Evolutionary conservation across 2,329 filamentous ascomycete genomes (phyloP).

Genomic region (Hypoxylon sp.): DNA sequence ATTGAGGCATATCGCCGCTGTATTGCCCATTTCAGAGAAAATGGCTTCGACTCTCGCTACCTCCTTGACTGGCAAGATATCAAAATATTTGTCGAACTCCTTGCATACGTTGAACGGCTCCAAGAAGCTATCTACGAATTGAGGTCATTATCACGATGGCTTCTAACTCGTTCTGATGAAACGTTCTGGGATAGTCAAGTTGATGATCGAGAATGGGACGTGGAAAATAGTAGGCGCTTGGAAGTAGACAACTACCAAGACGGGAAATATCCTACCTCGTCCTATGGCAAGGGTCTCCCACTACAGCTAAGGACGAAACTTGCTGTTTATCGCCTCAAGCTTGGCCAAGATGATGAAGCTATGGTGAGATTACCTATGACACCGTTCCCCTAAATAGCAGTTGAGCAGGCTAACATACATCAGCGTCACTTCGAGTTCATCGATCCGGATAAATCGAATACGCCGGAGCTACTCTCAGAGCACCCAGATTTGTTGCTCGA

Average conservation of each 20-base stretch:
- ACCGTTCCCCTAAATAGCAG: constrained; percentile 36
- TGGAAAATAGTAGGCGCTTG: constrained; percentile 76
- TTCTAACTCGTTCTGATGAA: constrained; percentile 82
- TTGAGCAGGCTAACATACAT: constrained; percentile 40
- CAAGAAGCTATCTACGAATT: constrained; percentile 77
- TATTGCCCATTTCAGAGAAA: constrained; percentile 60
- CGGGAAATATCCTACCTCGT: constrained; percentile 65
- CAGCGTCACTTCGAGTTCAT: constrained; percentile 79
- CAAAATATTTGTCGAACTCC: constrained; percentile 87
- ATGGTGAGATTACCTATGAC: constrained; percentile 67
- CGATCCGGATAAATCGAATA: constrained; percentile 71
- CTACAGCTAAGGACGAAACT: constrained; percentile 87
- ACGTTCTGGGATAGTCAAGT: constrained; percentile 80
- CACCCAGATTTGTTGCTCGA: constrained; percentile 87
- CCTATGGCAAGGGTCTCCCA: constrained; percentile 82
- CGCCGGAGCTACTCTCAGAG: constrained; percentile 69
- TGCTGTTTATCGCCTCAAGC: constrained; percentile 83
- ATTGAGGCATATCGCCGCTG: constrained; percentile 65
- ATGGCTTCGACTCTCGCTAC: constrained; percentile 55
- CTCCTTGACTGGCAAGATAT: constrained; percentile 82
- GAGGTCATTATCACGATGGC: constrained; percentile 83
- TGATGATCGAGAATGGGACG: constrained; percentile 93
- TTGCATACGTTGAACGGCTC: constrained; percentile 75
- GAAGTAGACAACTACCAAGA: constrained; percentile 73
- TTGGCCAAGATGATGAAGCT: constrained; percentile 79